phyloP scores from a whole-genome alignment of 306 rosid species.

The Echinosophora koreensis region DNA sequence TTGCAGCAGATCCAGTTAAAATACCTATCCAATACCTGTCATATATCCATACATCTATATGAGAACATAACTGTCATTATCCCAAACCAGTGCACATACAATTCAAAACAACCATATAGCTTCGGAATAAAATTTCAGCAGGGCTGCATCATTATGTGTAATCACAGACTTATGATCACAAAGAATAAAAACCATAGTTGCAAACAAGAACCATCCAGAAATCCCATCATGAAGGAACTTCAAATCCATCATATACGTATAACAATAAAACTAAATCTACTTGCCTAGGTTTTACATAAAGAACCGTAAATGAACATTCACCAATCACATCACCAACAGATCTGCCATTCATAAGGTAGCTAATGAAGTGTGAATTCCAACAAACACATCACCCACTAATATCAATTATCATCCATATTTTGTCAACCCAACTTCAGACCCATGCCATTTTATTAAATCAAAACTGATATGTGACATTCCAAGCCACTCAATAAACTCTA shows the following conservation, averaged over 20 bases:
- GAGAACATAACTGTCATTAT: background rate
- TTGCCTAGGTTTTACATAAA: constrained; percentile 34
- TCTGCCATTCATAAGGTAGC: constrained; percentile 46
- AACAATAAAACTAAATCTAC: constrained; percentile 33
- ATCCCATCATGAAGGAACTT: constrained; percentile 15
- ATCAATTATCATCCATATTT: constrained; percentile 50
- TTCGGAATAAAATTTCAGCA: constrained; percentile 33
- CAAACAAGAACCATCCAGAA: constrained; percentile 47
- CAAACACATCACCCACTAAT: constrained; percentile 37
- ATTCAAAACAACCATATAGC: constrained; percentile 13
- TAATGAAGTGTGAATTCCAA: constrained; percentile 38
- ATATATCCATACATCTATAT: background rate
- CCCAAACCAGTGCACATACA: constrained; percentile 39
- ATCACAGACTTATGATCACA: constrained; percentile 38
- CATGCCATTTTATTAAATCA: constrained; percentile 37
- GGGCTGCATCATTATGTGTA: constrained; percentile 24
- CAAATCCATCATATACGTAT: constrained; percentile 39
- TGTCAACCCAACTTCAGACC: constrained; percentile 41
- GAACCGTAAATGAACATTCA: constrained; percentile 45
- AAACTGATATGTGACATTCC: constrained; percentile 53
- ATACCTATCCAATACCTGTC: constrained; percentile 27
- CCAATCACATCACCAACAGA: constrained; percentile 41
- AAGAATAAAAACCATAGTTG: constrained; percentile 33
- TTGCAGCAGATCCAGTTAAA: constrained; percentile 38
- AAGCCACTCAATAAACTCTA: constrained; percentile 61